Evolutionary conservation across 1,284 basidiomycete species (phyloP).

Genomic region (Mrakiaceae sp.): DNA sequence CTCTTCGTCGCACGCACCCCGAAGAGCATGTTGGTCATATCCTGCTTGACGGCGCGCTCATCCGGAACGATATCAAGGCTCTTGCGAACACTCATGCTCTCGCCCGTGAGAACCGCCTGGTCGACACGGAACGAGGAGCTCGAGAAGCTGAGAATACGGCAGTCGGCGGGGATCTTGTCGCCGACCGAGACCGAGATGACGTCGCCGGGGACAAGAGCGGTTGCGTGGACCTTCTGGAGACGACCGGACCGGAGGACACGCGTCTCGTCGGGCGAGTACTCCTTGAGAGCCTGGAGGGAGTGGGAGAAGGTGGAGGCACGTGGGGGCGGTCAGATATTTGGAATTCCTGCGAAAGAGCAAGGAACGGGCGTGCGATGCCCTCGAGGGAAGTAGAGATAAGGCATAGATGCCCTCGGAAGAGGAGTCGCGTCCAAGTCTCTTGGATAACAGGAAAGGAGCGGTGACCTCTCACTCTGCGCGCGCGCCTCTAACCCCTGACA

Average conservation of each 20-base stretch:
- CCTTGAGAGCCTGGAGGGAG: conserved; percentile 62
- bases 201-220: conserved; percentile 85
- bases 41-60: conserved; percentile 75
- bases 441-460: too few relatives aligned
- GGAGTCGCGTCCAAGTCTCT: too few relatives aligned
- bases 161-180: conserved; percentile 81
- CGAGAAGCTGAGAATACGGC: conserved; percentile 72
- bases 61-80: conserved; percentile 54
- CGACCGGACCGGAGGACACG: conserved; percentile 70
- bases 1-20: conserved; percentile 46
- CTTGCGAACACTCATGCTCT: conserved; percentile 80
- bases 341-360: neutral
- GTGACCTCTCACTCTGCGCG: too few relatives aligned
- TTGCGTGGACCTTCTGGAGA: conserved; percentile 62
- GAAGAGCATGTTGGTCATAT: conserved; percentile 90
- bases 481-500: neutral
- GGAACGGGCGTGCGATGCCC: neutral
- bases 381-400: neutral
- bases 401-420: too few relatives aligned
- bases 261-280: conserved; percentile 90
- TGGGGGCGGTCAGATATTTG: neutral
- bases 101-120: conserved; percentile 89
- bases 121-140: conserved; percentile 78
- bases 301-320: neutral
- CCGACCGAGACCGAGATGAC: conserved; percentile 80